Conservation (phyloP, 192 early-diverging fungal species). For the Lobulomyces angularis region DNA sequence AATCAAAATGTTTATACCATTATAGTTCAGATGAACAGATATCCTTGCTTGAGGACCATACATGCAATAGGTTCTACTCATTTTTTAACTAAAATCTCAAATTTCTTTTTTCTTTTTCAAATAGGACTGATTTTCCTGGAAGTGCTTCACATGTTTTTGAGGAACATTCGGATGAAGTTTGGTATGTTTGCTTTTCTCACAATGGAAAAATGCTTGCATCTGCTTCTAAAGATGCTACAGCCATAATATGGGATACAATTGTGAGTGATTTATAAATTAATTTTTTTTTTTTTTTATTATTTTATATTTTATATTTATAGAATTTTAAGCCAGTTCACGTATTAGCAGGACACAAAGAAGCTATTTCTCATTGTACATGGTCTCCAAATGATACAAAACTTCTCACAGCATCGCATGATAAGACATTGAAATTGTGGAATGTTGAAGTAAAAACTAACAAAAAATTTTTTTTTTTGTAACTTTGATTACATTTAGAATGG, state of each 20-base stretch:
- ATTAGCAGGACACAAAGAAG: slow-evolving; percentile 49
- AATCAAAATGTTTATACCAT: slow-evolving; percentile 73
- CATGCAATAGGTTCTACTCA: slow-evolving; percentile 50
- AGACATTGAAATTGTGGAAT: slow-evolving; percentile 72
- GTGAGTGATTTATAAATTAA: slow-evolving; percentile 14
- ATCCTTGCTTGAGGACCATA: slow-evolving; percentile 59
- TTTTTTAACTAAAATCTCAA: neutral
- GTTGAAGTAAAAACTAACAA: slow-evolving; percentile 32
- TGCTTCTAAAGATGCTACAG: slow-evolving; percentile 73
- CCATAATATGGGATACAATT: slow-evolving; percentile 77
- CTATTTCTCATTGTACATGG: slow-evolving; percentile 79
- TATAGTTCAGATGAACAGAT: slow-evolving; percentile 41
- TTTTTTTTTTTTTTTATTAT: slow-evolving; percentile 5
- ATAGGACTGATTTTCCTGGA: slow-evolving; percentile 20
- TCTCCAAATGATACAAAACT: slow-evolving; percentile 71
- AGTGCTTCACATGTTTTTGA: slow-evolving; percentile 50
- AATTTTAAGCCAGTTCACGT: slow-evolving; percentile 38
- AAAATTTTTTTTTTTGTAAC: too few species aligned
- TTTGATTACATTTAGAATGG: slow-evolving; percentile 36
- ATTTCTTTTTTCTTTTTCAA: slow-evolving; percentile 5
- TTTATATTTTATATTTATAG: slow-evolving; percentile 17
- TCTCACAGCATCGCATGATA: slow-evolving; percentile 71
- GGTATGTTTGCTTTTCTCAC: slow-evolving; percentile 88
- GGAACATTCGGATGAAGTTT: slow-evolving; percentile 86
- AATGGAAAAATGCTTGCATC: slow-evolving; percentile 81